Conservation (phyloP, 2,329 filamentous ascomycete genomes). For the Diplocarpon rosae region DNA sequence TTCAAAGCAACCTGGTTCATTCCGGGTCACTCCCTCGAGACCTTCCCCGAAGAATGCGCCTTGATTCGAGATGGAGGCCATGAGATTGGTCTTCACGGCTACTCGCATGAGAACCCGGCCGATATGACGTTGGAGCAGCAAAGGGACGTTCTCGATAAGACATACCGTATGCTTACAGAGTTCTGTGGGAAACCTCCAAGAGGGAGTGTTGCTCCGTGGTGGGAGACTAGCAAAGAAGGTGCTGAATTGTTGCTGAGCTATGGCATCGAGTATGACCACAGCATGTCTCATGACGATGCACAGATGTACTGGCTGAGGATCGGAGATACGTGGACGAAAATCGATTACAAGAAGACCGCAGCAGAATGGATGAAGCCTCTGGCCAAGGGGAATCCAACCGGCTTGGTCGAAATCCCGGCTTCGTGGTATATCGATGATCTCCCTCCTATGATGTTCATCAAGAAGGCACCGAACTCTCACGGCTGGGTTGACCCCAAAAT, state of each 20-base stretch:
- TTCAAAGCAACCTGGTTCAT: slow-evolving; percentile 62
- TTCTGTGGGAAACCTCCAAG: slow-evolving; percentile 63
- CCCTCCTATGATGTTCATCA: slow-evolving; percentile 65
- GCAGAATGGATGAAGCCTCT: slow-evolving; percentile 58
- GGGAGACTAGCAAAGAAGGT: slow-evolving; percentile 61
- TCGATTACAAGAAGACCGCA: slow-evolving; percentile 52
- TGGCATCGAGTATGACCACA: slow-evolving; percentile 60
- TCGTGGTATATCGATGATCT: slow-evolving; percentile 51
- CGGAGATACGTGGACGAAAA: slow-evolving; percentile 56
- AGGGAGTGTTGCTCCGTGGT: slow-evolving; percentile 65
- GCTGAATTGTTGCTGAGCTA: slow-evolving; percentile 53
- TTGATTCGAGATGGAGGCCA: slow-evolving; percentile 52
- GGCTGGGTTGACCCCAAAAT: slow-evolving; percentile 44
- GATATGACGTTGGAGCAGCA: slow-evolving; percentile 67
- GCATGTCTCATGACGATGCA: slow-evolving; percentile 54
- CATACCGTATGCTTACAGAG: slow-evolving; percentile 57
- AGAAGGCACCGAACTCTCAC: slow-evolving; percentile 52
- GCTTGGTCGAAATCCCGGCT: slow-evolving; percentile 55
- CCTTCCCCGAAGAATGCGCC: slow-evolving; percentile 54
- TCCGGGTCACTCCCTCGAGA: slow-evolving; percentile 52
- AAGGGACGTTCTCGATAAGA: slow-evolving; percentile 63
- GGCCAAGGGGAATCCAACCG: slow-evolving; percentile 45
- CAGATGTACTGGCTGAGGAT: slow-evolving; percentile 53
- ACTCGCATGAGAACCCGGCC: slow-evolving; percentile 62
- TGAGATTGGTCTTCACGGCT: slow-evolving; percentile 58